A percentile compares a stretch with the other conserved stretches of the same genome.
These are phyloP conservation scores for Liriodendron chinense DNA, from an alignment of 164 flowering plant genomes.

Conservation along the genomic window DNA sequence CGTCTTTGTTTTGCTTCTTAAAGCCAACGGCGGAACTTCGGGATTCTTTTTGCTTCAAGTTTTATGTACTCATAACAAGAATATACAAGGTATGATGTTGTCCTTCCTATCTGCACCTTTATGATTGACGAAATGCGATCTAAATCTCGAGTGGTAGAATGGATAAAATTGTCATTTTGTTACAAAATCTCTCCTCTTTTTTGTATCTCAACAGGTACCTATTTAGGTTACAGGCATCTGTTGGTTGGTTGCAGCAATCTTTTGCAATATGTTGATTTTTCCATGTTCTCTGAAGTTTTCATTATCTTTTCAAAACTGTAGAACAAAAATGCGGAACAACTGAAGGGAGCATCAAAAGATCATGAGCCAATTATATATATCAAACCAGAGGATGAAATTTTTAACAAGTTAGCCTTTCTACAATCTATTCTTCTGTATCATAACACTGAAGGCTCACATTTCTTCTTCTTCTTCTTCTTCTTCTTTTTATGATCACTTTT, in stretches of 20 bases:
- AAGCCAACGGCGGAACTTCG: constrained; percentile 80
- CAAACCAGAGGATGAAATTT: constrained; percentile 89
- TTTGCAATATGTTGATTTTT: background rate
- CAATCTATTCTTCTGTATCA: background rate
- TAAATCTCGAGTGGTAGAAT: background rate
- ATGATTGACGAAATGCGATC: background rate
- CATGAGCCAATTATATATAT: constrained; percentile 46
- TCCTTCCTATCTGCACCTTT: background rate
- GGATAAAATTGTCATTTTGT: background rate
- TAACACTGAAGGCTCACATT: background rate
- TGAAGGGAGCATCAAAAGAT: constrained; percentile 19
- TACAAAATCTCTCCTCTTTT: no score
- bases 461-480: no score
- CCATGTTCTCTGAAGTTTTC: background rate
- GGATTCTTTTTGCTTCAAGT: constrained; percentile 61
- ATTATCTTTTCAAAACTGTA: constrained; percentile 17
- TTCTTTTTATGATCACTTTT: constrained; percentile 11
- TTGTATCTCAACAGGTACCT: no score
- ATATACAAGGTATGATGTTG: constrained; percentile 58
- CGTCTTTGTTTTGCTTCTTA: constrained; percentile 11
- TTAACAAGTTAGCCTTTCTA: constrained; percentile 52
- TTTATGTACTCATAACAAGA: constrained; percentile 53
- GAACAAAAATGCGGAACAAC: constrained; percentile 43
- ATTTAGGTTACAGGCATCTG: background rate
- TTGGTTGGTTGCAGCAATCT: background rate